A percentile compares a stretch with the other conserved stretches of the same genome.
These are phyloP conservation scores for Isatis lusitanica DNA, from an alignment of 441 rosid species.

Conservation along the genomic window DNA sequence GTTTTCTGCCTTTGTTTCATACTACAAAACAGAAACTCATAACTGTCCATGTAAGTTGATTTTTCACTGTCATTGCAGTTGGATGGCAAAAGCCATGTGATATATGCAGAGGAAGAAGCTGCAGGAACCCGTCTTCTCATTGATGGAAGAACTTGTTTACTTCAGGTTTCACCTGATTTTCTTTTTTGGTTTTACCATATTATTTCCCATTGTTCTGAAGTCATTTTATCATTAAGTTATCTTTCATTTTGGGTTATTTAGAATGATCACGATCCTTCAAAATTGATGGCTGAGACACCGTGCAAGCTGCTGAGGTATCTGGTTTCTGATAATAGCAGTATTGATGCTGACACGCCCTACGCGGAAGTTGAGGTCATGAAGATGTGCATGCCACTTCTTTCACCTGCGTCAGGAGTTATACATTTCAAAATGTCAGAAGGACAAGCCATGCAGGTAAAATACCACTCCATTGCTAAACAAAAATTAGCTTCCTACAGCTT, in stretches of 20 bases:
- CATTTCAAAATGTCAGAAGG: constrained; percentile 96
- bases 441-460: constrained; percentile 97
- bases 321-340: constrained; percentile 86
- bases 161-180: constrained; percentile 59
- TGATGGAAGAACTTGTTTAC: constrained; percentile 99
- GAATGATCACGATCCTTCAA: constrained; percentile 99
- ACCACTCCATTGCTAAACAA: not conserved
- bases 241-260: constrained; percentile 39
- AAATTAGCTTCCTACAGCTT: not conserved
- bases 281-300: constrained; percentile 96
- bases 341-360: constrained; percentile 95
- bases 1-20: constrained; percentile 31
- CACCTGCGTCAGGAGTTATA: constrained; percentile 95
- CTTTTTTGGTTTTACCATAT: not conserved
- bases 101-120: constrained; percentile 99
- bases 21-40: not conserved
- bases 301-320: constrained; percentile 97
- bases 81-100: constrained; percentile 99
- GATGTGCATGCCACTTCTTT: constrained; percentile 99
- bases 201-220: constrained; percentile 8
- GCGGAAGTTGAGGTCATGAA: constrained; percentile 99
- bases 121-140: constrained; percentile 99
- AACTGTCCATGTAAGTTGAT: not conserved
- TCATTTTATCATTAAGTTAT: constrained; percentile 1
- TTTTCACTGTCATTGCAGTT: constrained; percentile 51